Base-by-base conservation (phyloP, 805 yeast genomes). In the Cyberlindnera petersonii region DNA sequence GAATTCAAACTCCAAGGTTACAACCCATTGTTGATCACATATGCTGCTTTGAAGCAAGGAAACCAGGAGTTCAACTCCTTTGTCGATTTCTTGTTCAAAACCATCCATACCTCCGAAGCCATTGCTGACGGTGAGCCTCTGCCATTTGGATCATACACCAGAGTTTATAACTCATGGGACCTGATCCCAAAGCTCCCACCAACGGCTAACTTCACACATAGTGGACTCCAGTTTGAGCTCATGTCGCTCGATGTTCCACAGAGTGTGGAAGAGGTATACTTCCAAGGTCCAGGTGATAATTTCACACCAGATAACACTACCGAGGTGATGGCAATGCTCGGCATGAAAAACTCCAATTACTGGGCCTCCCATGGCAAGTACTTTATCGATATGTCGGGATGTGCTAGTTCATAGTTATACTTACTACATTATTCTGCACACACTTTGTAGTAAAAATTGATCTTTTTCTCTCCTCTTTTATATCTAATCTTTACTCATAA, bases 1-100 rank as follows among this genome's bases (percentile, higher is more conserved):
- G 93, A 84, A 48, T 65, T 81, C 35, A 61, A 69, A 40, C 48
- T 75, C 11, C 47, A 74, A 53, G 86, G 86, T 0, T 64, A 61
- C 40, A 56, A 73, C 13, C 81, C 84, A 1, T 55, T 72, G 27
- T 73, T 82, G 2, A 59, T 82, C 23, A 69, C 82, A 1, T 78
- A 64, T 58, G 93, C 82, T 2, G 71, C 77, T 10, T 86, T 91
- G 1, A 76, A 75, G 48, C 63, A 82, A 24, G 88, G 86, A 3
- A 78, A 82, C 53, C 48, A 47, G 4, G 55, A 59, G 2, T 67
- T 81, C 56, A 66, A 71, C 23, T 52, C 60, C 22, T 79, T 76
- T 69, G 69, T 78, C 27, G 79, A 84, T 57, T 37, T 49, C 0
- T 32, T 72, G 7, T 80, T 78, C 48, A 53, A 68, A n/a, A 68